phyloP scores from a whole-genome alignment of 768 basidiomycete species.

The Cyclocybe aegerita region DNA sequence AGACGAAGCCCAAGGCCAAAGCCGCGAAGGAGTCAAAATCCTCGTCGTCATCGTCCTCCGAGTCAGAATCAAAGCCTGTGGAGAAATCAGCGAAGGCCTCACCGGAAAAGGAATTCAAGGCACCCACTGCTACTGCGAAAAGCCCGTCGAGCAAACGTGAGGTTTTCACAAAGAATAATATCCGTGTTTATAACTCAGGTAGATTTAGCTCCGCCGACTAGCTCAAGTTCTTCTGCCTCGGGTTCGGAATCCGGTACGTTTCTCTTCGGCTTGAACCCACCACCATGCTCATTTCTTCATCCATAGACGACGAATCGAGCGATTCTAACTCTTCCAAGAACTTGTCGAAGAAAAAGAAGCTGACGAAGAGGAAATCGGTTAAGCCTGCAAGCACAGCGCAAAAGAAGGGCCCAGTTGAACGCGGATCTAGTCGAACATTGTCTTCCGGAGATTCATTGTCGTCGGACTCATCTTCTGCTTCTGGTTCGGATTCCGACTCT shows the following conservation, averaged over 20 bases:
- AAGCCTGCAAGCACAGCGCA: slow-evolving; percentile 6
- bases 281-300: neutral
- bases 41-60: slow-evolving; percentile 23
- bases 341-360: slow-evolving; percentile 12
- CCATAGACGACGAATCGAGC: slow-evolving; percentile 34
- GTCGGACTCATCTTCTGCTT: slow-evolving; percentile 28
- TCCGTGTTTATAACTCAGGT: no score
- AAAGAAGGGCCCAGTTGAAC: slow-evolving; percentile 12
- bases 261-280: neutral
- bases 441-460: slow-evolving; percentile 15
- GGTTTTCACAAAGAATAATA: neutral
- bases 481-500: slow-evolving; percentile 14
- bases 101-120: slow-evolving; percentile 3
- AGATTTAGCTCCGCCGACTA: neutral
- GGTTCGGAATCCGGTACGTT: slow-evolving; percentile 29
- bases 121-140: neutral
- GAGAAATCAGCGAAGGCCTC: slow-evolving; percentile 1
- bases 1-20: slow-evolving; percentile 22
- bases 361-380: slow-evolving; percentile 11
- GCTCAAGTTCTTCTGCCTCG: slow-evolving; percentile 28
- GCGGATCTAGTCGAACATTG: slow-evolving; percentile 40
- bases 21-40: slow-evolving; percentile 15
- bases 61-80: slow-evolving; percentile 24
- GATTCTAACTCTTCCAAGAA: slow-evolving; percentile 21
- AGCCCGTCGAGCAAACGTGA: neutral